These are phyloP conservation scores for Melampsora abietis-canadensis DNA, from an alignment of 1,284 basidiomycete species.

Conservation along the genomic window DNA sequence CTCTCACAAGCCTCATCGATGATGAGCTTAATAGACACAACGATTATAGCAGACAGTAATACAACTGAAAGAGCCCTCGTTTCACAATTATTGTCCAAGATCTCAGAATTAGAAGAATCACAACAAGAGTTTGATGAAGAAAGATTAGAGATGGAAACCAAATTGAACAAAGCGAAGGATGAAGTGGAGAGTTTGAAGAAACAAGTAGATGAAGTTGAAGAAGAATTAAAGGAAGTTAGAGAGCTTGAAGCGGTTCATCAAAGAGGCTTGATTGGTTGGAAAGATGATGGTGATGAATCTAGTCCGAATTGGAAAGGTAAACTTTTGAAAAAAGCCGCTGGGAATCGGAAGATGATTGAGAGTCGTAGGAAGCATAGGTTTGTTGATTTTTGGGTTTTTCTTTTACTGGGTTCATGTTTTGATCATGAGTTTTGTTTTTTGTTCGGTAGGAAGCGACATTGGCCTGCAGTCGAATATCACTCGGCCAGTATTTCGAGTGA, in stretches of 20 bases:
- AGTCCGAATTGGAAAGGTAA: neutral
- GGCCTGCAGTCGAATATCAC: conserved; percentile 37
- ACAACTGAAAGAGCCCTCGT: conserved; percentile 62
- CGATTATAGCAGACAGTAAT: neutral
- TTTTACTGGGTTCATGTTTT: neutral
- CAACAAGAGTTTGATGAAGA: conserved; percentile 68
- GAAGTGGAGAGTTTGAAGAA: conserved; percentile 68
- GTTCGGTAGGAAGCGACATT: conserved; percentile 22
- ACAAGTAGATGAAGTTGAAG: conserved; percentile 68
- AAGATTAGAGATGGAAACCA: conserved; percentile 63
- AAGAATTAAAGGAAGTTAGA: conserved; percentile 57
- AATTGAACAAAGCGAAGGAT: conserved; percentile 65
- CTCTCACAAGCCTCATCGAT: conserved; percentile 12
- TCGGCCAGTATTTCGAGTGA: conserved; percentile 21
- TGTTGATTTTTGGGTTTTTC: neutral
- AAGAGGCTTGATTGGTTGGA: conserved; percentile 32
- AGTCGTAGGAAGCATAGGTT: conserved; percentile 27
- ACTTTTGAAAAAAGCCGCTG: conserved; percentile 21
- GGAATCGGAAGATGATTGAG: conserved; percentile 41
- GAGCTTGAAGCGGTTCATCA: conserved; percentile 51
- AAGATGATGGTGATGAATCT: neutral
- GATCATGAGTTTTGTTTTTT: neutral
- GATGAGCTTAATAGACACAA: conserved; percentile 1
- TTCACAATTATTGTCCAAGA: conserved; percentile 69
- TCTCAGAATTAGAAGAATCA: conserved; percentile 71